These are phyloP conservation scores for Vitis hybrid DNA, from an alignment of 177 flowering plant species.

Conservation along the genomic window DNA sequence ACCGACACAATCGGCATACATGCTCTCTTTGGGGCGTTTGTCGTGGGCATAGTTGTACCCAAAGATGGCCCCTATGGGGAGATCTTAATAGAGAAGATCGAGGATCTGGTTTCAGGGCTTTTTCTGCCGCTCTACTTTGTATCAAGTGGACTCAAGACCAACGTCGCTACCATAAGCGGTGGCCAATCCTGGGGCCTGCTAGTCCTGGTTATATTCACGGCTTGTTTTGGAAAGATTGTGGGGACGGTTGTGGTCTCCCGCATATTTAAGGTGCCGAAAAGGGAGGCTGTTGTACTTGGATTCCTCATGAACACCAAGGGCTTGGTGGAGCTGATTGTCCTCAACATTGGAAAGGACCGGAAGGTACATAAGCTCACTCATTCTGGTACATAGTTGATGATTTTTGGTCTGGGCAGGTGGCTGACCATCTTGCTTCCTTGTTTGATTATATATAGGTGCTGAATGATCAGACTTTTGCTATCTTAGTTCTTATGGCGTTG, in stretches of 20 bases:
- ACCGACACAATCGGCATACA: slow-evolving; percentile 69
- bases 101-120: slow-evolving; percentile 57
- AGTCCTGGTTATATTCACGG: slow-evolving; percentile 38
- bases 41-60: slow-evolving; percentile 49
- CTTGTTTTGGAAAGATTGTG: slow-evolving; percentile 54
- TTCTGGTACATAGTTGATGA: background rate
- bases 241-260: slow-evolving; percentile 40
- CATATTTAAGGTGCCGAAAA: slow-evolving; percentile 28
- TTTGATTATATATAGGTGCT: slow-evolving; percentile 33
- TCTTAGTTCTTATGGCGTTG: slow-evolving; percentile 57
- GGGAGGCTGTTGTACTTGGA: slow-evolving; percentile 54
- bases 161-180: slow-evolving; percentile 50
- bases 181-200: slow-evolving; percentile 53
- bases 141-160: slow-evolving; percentile 61
- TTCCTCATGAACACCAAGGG: slow-evolving; percentile 76
- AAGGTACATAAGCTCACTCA: slow-evolving; percentile 31
- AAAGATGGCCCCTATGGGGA: slow-evolving; percentile 57
- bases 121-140: slow-evolving; percentile 62
- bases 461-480: slow-evolving; percentile 55
- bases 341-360: slow-evolving; percentile 68
- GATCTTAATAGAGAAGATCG: slow-evolving; percentile 47
- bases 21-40: slow-evolving; percentile 62
- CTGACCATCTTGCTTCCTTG: background rate
- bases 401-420: background rate
- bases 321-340: slow-evolving; percentile 63